Evolutionary conservation across 1,284 basidiomycete species (phyloP).

Genomic region (Schizophyllum amplum): DNA sequence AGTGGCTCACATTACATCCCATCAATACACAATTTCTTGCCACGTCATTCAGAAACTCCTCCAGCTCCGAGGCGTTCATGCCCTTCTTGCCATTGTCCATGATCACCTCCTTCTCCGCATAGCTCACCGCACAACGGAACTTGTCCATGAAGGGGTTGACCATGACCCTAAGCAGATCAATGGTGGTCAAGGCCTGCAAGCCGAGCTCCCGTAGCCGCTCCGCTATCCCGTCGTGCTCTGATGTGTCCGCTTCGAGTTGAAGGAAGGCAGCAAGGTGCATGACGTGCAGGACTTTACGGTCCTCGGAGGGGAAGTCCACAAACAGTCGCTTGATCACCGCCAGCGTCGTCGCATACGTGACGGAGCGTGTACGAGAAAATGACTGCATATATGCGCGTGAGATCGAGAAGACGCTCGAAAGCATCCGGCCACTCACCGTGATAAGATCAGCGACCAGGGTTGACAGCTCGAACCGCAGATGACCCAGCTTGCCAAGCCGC

Average conservation of each 20-base stretch:
- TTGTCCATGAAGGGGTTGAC: conserved; percentile 62
- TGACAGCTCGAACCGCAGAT: conserved; percentile 54
- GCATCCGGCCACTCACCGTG: conserved; percentile 35
- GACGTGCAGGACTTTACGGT: conserved; percentile 55
- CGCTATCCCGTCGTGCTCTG: conserved; percentile 24
- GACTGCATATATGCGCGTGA: conserved; percentile 30
- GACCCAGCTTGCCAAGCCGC: conserved; percentile 49
- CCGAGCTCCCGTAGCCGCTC: conserved; percentile 40
- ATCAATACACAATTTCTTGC: conserved; percentile 38
- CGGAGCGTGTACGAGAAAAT: conserved; percentile 59
- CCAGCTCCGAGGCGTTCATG: conserved; percentile 18
- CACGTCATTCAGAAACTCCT: conserved; percentile 39
- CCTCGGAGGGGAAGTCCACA: conserved; percentile 51
- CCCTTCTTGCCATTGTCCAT: conserved; percentile 18
- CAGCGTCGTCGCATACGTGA: conserved; percentile 40
- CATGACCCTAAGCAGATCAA: conserved; percentile 54
- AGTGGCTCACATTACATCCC: background rate
- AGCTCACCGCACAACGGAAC: background rate
- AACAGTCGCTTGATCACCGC: conserved; percentile 51
- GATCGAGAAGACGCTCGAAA: background rate
- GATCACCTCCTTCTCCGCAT: background rate
- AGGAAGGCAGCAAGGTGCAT: conserved; percentile 56
- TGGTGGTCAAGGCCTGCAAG: conserved; percentile 44
- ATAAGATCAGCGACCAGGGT: conserved; percentile 53
- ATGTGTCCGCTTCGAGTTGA: conserved; percentile 24